Conservation (phyloP, 225 moss, liverwort and hornwort species). For the Polytrichum commune region DNA sequence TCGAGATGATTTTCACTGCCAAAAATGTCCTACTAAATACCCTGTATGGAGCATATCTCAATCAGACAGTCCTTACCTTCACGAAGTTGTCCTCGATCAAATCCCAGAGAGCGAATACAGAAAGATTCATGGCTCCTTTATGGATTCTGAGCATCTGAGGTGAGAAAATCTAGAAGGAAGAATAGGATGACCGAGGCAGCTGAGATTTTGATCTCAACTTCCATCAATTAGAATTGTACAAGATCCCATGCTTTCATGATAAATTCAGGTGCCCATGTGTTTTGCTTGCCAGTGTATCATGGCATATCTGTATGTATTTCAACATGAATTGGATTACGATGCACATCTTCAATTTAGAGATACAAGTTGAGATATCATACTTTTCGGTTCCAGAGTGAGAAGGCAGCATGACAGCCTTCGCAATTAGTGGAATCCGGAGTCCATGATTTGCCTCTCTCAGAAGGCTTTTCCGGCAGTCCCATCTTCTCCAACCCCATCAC, state of each 20-base stretch:
- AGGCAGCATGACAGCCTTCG: constrained; percentile 62
- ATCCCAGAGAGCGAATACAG: neutral
- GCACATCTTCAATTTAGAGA: neutral
- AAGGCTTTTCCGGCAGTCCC: constrained; percentile 86
- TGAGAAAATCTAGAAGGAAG: neutral
- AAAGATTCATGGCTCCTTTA: neutral
- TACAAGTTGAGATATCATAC: constrained; percentile 27
- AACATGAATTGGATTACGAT: too few species aligned
- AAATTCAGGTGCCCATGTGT: too few species aligned
- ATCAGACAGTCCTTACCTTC: too few species aligned
- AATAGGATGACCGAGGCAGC: neutral
- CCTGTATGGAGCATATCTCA: too few species aligned
- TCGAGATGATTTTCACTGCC: too few species aligned
- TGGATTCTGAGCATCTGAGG: neutral
- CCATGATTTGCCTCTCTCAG: constrained; percentile 74
- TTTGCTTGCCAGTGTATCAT: too few species aligned
- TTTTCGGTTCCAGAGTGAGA: constrained; percentile 84
- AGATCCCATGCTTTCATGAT: too few species aligned
- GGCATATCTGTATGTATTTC: too few species aligned
- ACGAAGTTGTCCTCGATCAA: neutral
- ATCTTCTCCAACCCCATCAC: constrained; percentile 83
- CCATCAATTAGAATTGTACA: too few species aligned
- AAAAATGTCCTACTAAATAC: too few species aligned
- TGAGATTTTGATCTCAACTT: too few species aligned
- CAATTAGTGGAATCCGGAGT: constrained; percentile 81